Percentiles rank a stretch among this genome's conserved stretches.
These are phyloP conservation scores for Discostella pseudostelligera DNA, from an alignment of 108 stramenopile species.

Conservation along the genomic window DNA sequence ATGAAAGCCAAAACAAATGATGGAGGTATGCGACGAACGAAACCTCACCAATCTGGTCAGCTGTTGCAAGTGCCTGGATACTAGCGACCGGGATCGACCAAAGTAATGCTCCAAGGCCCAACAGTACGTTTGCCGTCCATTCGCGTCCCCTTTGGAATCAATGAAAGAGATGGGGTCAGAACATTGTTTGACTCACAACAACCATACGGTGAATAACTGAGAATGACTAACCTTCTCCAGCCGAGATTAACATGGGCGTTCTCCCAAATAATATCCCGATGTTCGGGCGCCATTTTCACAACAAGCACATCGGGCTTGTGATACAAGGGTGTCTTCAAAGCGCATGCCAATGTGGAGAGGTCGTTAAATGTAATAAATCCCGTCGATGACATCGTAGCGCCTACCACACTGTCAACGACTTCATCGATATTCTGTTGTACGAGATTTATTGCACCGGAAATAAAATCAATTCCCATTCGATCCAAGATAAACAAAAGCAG, in stretches of 20 bases:
- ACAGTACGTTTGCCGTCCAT: slow-evolving; percentile 62
- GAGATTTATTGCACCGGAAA: slow-evolving; percentile 27
- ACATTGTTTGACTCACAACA: neutral
- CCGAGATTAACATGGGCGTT: slow-evolving; percentile 71
- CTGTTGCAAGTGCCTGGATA: slow-evolving; percentile 83
- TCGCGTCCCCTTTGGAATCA: slow-evolving; percentile 42
- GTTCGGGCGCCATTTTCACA: slow-evolving; percentile 78
- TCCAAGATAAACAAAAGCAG: slow-evolving; percentile 33
- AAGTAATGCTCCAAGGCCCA: slow-evolving; percentile 71
- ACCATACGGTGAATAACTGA: neutral
- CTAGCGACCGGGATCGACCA: slow-evolving; percentile 87
- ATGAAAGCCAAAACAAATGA: neutral
- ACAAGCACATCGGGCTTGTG: slow-evolving; percentile 65
- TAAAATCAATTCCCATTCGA: slow-evolving; percentile 39
- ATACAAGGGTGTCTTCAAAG: slow-evolving; percentile 68
- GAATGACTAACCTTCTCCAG: slow-evolving; percentile 20
- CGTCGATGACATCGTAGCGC: slow-evolving; percentile 80
- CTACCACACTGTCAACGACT: slow-evolving; percentile 66
- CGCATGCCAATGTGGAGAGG: slow-evolving; percentile 71
- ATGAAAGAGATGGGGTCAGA: neutral
- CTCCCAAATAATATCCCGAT: slow-evolving; percentile 81
- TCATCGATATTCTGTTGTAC: slow-evolving; percentile 47
- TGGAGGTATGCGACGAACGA: neutral
- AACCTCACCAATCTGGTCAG: slow-evolving; percentile 43
- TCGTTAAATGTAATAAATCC: slow-evolving; percentile 90